phyloP scores from a whole-genome alignment of 139 green algal genomes.

The Ulvella scutata region DNA sequence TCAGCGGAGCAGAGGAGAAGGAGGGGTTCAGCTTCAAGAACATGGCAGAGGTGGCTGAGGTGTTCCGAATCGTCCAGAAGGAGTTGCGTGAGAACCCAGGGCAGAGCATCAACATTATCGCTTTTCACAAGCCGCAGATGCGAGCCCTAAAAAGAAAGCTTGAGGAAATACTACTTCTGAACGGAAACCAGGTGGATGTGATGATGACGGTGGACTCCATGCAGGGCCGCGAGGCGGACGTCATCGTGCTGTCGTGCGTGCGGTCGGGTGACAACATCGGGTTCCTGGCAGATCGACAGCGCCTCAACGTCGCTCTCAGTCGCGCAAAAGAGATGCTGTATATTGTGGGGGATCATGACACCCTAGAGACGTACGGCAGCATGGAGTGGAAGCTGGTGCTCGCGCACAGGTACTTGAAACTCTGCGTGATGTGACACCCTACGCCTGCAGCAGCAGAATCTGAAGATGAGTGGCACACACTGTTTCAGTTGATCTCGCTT shows the following conservation, averaged over 20 bases:
- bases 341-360: slow-evolving; percentile 33
- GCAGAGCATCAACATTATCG: slow-evolving; percentile 1
- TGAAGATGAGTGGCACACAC: too few species aligned
- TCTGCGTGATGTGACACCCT: too few species aligned
- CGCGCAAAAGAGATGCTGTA: slow-evolving; percentile 64
- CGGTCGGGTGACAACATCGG: slow-evolving; percentile 16
- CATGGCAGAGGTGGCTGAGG: slow-evolving; percentile 9
- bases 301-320: slow-evolving; percentile 89
- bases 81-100: not conserved
- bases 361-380: not conserved
- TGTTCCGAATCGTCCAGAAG: not conserved
- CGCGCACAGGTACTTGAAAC: too few species aligned
- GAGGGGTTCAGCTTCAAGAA: not conserved
- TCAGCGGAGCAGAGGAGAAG: not conserved
- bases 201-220: slow-evolving; percentile 5
- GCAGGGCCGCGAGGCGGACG: slow-evolving; percentile 92
- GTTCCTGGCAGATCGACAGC: slow-evolving; percentile 66
- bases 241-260: slow-evolving; percentile 95
- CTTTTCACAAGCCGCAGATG: slow-evolving; percentile 4
- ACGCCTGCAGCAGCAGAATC: too few species aligned
- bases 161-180: not conserved
- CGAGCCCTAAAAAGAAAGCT: not conserved
- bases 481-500: too few species aligned
- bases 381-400: too few species aligned
- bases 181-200: not conserved